These are phyloP conservation scores for Xylariaceae sp. DNA, from an alignment of 2,329 filamentous ascomycete genomes.

Conservation along the genomic window DNA sequence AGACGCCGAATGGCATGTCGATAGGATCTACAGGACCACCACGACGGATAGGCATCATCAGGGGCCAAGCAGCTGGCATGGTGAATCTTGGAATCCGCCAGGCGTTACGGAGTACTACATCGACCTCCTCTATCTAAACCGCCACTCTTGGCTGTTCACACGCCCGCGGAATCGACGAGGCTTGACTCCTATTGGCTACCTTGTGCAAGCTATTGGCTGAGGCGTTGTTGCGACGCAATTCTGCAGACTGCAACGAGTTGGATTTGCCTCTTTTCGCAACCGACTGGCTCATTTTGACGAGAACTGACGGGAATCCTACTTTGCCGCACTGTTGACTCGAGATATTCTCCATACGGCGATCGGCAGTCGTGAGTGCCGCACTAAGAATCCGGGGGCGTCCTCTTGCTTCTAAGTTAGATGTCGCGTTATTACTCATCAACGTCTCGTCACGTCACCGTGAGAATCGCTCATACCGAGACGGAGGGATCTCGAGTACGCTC, in stretches of 20 bases:
- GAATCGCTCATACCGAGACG: conserved; percentile 14
- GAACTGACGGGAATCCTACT: background rate
- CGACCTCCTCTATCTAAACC: too few species aligned
- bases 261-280: conserved; percentile 10
- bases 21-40: background rate
- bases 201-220: background rate
- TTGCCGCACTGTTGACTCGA: conserved; percentile 1
- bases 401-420: conserved; percentile 14
- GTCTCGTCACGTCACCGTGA: conserved; percentile 6
- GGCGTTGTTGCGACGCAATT: conserved; percentile 13
- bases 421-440: conserved; percentile 18
- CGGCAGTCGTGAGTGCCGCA: conserved; percentile 8
- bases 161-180: too few species aligned
- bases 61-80: too few species aligned
- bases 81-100: too few species aligned
- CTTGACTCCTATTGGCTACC: too few species aligned
- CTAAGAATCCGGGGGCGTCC: conserved; percentile 13
- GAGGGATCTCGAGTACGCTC: background rate
- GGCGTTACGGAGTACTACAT: too few species aligned
- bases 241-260: conserved; percentile 2
- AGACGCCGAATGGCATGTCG: conserved; percentile 6
- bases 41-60: too few species aligned
- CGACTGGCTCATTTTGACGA: conserved; percentile 4
- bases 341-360: conserved; percentile 5
- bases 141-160: too few species aligned